Evolutionary conservation across 345 rosid genomes (phyloP), one percentile per base, ranked within the genome.

Genomic region (Acer campestre): DNA sequence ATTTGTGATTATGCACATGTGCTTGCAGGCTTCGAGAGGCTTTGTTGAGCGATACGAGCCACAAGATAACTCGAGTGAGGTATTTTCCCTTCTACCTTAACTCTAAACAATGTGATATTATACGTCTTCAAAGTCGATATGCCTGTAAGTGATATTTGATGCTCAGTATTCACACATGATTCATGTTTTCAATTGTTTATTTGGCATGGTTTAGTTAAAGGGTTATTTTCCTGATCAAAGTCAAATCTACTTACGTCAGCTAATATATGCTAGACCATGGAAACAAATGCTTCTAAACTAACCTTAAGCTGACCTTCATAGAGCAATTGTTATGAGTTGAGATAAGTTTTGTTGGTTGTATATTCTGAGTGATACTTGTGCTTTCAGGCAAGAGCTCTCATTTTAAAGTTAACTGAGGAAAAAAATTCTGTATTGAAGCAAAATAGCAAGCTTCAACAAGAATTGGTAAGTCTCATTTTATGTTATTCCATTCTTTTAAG

Each of bases 41-140:
- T 82, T 70, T 78, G 83, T 61, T 63, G 91, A 86, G 71, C 77
- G 75, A 77, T 73, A 78, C 74, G 90, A 92, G 58, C 75, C 84
- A 18, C 91, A 81, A 73, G 91, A 90, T 67, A 82, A 68, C 77
- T 86, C 90, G 12, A 66, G 82, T 23, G 94, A 94, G 93, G 98
- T 94, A 88, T 29, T 92, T 38, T 44, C 51, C 49, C 7, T 53
- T 66, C 20, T 10, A 10, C 31, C 23, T 49, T 13, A 27, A 6
- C 44, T 44, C 23, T 35, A 22, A 22, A 38, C 27, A 27, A 6
- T 67, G 46, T 40, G 44, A 10, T 55, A 67, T 67, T 76, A 4
- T 68, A 3, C 58, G 14, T 51, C 4, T 7, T 48, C 9, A 7
- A 49, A 70, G 9, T 74, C 1, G n/a, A 49, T 49, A 29, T 12